Evolutionary conservation across 306 rosid species (phyloP).

Genomic region (Dicorynia guianensis): DNA sequence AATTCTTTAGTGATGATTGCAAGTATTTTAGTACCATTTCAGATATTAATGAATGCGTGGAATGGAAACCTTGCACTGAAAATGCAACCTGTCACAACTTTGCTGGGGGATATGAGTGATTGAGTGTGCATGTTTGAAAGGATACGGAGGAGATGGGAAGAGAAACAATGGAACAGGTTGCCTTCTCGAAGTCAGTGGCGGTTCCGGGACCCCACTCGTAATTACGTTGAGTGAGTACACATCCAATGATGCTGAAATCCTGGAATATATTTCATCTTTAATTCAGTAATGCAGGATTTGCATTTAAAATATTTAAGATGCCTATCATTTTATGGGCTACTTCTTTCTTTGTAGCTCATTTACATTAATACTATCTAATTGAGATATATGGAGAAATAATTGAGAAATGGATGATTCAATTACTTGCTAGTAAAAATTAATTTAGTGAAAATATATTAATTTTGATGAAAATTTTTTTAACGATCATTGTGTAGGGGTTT

Average conservation of each 20-base stretch:
- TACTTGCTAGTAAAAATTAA: no score
- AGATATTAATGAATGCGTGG: constrained; percentile 50
- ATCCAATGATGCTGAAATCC: background rate
- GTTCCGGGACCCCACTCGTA: background rate
- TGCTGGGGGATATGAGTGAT: constrained; percentile 34
- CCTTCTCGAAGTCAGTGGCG: background rate
- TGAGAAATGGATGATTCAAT: no score
- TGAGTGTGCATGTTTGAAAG: constrained; percentile 34
- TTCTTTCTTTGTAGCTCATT: no score
- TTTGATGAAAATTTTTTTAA: no score
- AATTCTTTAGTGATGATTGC: no score
- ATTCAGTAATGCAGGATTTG: no score
- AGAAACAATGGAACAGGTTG: background rate
- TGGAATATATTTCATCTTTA: background rate
- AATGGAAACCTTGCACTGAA: background rate
- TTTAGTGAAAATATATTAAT: no score
- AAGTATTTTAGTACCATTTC: background rate
- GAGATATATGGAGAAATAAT: no score
- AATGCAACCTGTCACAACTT: constrained; percentile 25
- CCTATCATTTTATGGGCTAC: no score
- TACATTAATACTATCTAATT: no score
- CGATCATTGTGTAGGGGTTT: no score
- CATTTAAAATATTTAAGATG: no score
- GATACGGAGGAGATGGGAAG: constrained; percentile 36
- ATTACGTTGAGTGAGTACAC: background rate